Percentiles rank a stretch among this genome's conserved stretches.
Evolutionary conservation across 805 yeast species (phyloP).

Genomic region (Candida peoriensis): DNA sequence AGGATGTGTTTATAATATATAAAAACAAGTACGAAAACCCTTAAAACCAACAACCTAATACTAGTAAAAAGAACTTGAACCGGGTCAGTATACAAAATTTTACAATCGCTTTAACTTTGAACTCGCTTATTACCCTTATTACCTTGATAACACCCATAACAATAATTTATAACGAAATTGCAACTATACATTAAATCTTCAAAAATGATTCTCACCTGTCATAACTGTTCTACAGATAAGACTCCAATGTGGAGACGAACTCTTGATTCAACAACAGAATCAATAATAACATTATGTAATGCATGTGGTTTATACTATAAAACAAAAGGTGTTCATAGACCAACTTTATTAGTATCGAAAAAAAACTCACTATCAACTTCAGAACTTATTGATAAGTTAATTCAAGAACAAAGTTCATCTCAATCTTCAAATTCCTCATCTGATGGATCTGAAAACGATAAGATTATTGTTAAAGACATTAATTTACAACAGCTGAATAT

Average conservation of each 20-base stretch:
- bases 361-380: conserved; percentile 14
- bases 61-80: no score
- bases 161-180: no score
- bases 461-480: conserved; percentile 7
- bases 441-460: neutral
- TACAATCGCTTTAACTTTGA: no score
- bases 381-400: conserved; percentile 8
- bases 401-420: neutral
- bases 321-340: conserved; percentile 71
- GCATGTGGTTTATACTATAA: conserved; percentile 79
- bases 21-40: no score
- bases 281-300: conserved; percentile 68
- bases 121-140: no score
- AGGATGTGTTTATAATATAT: no score
- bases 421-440: neutral
- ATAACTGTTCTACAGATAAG: conserved; percentile 71
- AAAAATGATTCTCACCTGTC: no score
- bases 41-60: no score
- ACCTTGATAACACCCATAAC: no score
- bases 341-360: conserved; percentile 49
- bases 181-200: no score
- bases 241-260: conserved; percentile 84
- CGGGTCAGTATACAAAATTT: no score
- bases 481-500: conserved; percentile 11
- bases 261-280: conserved; percentile 61